Base-by-base conservation (phyloP, 2,329 filamentous ascomycete species). In the Gnomoniopsis sp. region DNA sequence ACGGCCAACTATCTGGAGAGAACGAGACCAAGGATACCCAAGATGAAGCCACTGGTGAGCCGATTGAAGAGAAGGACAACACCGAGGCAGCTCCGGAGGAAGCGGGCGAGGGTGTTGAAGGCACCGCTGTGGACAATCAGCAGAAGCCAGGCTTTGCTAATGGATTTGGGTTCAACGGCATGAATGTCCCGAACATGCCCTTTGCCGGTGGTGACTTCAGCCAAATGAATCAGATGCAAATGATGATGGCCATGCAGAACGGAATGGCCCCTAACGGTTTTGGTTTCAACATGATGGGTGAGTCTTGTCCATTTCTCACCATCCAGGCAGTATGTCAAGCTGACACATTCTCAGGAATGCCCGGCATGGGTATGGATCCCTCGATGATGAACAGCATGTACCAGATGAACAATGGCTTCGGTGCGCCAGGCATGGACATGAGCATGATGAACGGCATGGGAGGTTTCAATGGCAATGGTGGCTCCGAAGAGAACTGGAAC, bases 211-310 rank as follows among this genome's bases (percentile, higher is more conserved):
- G 82, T 59, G 86, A 88, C 67, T 87, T 90, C 73, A 88, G 86
- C 69, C 86, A 89, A 43, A 56, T 56, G 53, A 56, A 50, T 53
- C 60, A 59, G 79, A 90, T 93, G 86, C 88, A 90, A 72, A 85
- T 85, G 86, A 84, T 90, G 87, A 88, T 89, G 86, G 79, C 85
- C 74, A 83, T 91, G 88, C 82, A 89, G 74, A 83, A 88, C 68
- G 83, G 84, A 65, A 87, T 87, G 81, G 77, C 77, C 48, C 72
- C 78, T 65, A 74, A 75, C 2, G 87, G 86, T 68, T 78, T 79
- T 59, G 77, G 76, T 61, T 88, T 88, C 69, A 81, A 88, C 55
- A 91, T 93, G 86, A 96, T 97, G 90, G 90, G 93, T 97, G 84
- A 71, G 90, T 80, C 50, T 11, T 14, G 10, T 44, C 34, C 7